These are phyloP conservation scores for Prunus mongolica DNA, from an alignment of 306 rosid species.

Conservation along the genomic window DNA sequence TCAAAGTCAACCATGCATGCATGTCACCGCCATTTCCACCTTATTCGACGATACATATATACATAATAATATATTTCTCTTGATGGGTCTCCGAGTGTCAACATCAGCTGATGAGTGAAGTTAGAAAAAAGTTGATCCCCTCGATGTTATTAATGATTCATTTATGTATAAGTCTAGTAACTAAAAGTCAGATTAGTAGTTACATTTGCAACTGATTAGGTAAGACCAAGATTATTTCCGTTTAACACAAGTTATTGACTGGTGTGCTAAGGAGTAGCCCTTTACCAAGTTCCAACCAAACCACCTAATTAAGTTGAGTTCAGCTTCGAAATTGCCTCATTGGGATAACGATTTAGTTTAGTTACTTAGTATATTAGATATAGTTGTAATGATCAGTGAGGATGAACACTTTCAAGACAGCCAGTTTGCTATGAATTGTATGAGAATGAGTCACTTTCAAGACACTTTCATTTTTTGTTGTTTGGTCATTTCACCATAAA, in stretches of 20 bases:
- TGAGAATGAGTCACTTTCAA: no score
- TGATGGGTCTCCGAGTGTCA: conserved; percentile 20
- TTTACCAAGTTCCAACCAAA: conserved; percentile 38
- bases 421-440: not conserved
- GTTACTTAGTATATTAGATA: not conserved
- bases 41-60: not conserved
- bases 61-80: not conserved
- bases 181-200: conserved; percentile 43
- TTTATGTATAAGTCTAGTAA: not conserved
- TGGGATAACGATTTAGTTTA: conserved; percentile 31
- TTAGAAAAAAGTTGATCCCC: not conserved
- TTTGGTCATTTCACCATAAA: no score
- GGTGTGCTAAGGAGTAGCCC: conserved; percentile 1
- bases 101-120: conserved; percentile 22
- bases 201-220: conserved; percentile 30
- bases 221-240: conserved; percentile 27
- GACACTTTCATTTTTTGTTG: no score
- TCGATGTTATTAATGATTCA: not conserved
- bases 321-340: conserved; percentile 13
- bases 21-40: no score
- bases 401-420: not conserved
- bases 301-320: conserved; percentile 21
- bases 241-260: conserved; percentile 40
- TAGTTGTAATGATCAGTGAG: not conserved
- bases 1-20: conserved; percentile 31